phyloP scores from a whole-genome alignment of 2,329 filamentous ascomycete genomes.

The Calycina marina region DNA sequence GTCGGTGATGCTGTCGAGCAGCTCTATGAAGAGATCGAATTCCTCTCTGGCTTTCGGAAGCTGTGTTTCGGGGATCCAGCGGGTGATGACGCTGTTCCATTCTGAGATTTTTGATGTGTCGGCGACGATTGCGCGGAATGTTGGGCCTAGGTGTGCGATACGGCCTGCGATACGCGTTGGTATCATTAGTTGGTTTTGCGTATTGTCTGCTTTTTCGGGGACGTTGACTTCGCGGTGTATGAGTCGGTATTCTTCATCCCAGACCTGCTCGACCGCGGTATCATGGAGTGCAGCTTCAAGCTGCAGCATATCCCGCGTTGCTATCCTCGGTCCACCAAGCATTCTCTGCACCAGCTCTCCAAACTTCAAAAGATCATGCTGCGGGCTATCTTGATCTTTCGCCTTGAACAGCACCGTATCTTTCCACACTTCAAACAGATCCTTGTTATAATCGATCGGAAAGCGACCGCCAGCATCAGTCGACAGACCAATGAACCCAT shows the following conservation, averaged over 20 bases:
- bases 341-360: slow-evolving; percentile 2
- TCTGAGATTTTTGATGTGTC: slow-evolving; percentile 1
- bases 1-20: not conserved
- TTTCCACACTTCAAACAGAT: slow-evolving; percentile 17
- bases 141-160: slow-evolving; percentile 4
- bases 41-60: slow-evolving; percentile 3
- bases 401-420: slow-evolving; percentile 19
- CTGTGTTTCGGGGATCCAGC: not conserved
- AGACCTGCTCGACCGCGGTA: not conserved
- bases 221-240: not conserved
- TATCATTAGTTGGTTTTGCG: no score
- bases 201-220: no score
- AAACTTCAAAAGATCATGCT: slow-evolving; percentile 3
- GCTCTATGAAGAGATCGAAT: slow-evolving; percentile 4
- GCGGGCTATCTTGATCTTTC: not conserved
- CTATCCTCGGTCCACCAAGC: slow-evolving; percentile 2
- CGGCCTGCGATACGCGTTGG: slow-evolving; percentile 3
- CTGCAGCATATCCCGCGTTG: slow-evolving; percentile 1
- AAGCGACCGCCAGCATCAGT: slow-evolving; percentile 14
- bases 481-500: slow-evolving; percentile 20
- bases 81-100: slow-evolving; percentile 4
- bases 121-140: slow-evolving; percentile 3
- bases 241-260: not conserved
- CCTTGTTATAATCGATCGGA: slow-evolving; percentile 19
- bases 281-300: not conserved